A percentile compares a stretch with the other conserved stretches of the same genome.
Conservation (phyloP, 139 green algal species). For the Chlorella sorokiniana region DNA sequence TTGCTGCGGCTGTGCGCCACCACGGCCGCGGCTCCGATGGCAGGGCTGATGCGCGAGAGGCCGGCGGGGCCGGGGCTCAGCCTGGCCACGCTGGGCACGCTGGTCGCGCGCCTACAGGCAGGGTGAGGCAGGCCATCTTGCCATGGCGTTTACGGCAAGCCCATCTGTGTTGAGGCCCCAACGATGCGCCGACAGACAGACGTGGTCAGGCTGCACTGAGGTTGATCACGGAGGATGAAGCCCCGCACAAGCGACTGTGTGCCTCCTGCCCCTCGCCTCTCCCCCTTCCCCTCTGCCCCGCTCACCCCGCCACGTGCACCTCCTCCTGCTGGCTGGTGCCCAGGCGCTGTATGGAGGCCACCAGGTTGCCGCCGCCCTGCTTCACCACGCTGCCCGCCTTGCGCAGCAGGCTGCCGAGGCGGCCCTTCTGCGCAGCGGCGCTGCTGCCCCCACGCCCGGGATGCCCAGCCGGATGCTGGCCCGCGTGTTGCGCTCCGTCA, state of each 20-base stretch:
- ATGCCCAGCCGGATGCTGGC: slow-evolving; percentile 16
- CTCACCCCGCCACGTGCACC: background rate
- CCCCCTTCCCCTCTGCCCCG: too few species aligned
- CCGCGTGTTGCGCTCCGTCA: slow-evolving; percentile 18
- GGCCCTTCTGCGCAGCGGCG: background rate
- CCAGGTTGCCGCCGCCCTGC: slow-evolving; percentile 4
- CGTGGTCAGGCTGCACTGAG: too few species aligned
- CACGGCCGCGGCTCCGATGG: background rate
- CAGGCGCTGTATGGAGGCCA: slow-evolving; percentile 10
- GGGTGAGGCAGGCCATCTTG: too few species aligned
- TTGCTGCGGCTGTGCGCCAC: slow-evolving; percentile 17
- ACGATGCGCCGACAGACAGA: too few species aligned
- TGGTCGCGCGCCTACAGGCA: slow-evolving; percentile 7
- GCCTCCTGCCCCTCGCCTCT: too few species aligned
- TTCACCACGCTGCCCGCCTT: slow-evolving; percentile 16
- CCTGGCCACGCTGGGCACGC: background rate
- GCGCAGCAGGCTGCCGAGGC: slow-evolving; percentile 27
- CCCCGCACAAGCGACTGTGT: too few species aligned
- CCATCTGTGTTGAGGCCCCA: background rate
- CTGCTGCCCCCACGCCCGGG: background rate
- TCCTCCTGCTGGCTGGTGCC: slow-evolving; percentile 13
- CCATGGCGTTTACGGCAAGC: too few species aligned
- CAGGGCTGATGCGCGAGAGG: slow-evolving; percentile 16
- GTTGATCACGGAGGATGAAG: too few species aligned
- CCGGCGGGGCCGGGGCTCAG: slow-evolving; percentile 16